phyloP scores from a whole-genome alignment of 345 rosid species.

The Alliaria petiolata region DNA sequence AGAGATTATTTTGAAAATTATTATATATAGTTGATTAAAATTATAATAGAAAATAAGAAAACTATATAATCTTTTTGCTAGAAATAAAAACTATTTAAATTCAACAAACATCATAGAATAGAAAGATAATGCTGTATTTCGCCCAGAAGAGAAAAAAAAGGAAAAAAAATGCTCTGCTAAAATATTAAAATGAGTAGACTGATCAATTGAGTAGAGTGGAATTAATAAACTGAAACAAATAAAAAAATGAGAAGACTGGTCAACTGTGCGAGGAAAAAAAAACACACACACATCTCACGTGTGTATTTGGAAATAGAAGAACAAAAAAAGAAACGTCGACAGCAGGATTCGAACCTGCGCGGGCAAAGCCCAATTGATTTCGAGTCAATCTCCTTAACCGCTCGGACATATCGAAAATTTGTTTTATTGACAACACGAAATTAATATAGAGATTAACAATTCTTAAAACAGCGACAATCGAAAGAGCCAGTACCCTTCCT shows the following conservation, averaged over 20 bases:
- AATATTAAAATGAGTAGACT: not conserved
- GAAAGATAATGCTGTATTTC: no score
- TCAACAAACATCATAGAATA: no score
- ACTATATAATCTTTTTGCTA: not conserved
- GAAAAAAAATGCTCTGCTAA: no score
- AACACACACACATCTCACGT: no score
- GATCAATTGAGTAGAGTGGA: not conserved
- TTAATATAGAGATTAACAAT: rapidly evolving
- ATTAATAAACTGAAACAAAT: no score
- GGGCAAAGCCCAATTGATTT: constrained; percentile 99
- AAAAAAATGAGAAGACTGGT: not conserved
- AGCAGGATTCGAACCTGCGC: constrained; percentile 66
- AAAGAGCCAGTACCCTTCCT: not conserved
- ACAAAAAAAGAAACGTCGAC: constrained; percentile 2
- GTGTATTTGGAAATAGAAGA: not conserved
- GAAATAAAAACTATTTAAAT: no score
- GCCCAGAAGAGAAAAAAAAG: no score
- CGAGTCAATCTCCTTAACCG: constrained; percentile 97
- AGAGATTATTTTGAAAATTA: not conserved
- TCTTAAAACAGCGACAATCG: not conserved
- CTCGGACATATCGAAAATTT: constrained; percentile 23
- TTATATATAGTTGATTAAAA: not conserved
- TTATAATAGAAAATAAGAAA: not conserved
- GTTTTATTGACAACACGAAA: not conserved
- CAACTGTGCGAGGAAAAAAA: not conserved